Percentiles rank a stretch among this genome's conserved stretches.
phyloP scores from a whole-genome alignment of 169 alveolate species.

The Plasmodium gallinaceum region DNA sequence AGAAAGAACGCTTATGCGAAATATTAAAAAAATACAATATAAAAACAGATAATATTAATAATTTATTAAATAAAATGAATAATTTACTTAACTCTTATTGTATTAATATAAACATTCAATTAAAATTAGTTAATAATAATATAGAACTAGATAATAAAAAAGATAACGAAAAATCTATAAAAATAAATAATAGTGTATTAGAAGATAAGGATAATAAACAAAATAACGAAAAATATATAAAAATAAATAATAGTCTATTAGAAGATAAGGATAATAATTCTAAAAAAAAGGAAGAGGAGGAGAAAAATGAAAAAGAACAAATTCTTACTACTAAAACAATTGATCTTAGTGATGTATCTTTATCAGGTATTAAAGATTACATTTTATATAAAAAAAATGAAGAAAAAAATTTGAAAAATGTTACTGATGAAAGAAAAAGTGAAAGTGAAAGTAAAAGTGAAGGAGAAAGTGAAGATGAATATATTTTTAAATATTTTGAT shows the following conservation, averaged over 20 bases:
- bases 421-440: not conserved
- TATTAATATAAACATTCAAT: conserved; percentile 6
- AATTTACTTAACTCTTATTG: conserved; percentile 24
- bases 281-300: not conserved
- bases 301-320: not conserved
- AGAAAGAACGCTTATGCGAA: conserved; percentile 20
- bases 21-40: conserved; percentile 8
- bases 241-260: not conserved
- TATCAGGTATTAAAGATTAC: conserved; percentile 40
- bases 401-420: not conserved
- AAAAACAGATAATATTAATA: not conserved
- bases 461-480: not conserved
- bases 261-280: not conserved
- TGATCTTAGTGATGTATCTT: conserved; percentile 31
- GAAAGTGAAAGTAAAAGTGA: not conserved
- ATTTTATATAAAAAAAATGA: not conserved
- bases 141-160: not conserved
- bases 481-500: conserved; percentile 59
- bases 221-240: not conserved
- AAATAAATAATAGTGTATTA: not conserved
- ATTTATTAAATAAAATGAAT: conserved; percentile 32
- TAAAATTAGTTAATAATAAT: not conserved
- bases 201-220: not conserved
- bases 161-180: not conserved
- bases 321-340: not conserved